Conservation (phyloP, 208 protist species). For the Sergeia podlipaevii region DNA sequence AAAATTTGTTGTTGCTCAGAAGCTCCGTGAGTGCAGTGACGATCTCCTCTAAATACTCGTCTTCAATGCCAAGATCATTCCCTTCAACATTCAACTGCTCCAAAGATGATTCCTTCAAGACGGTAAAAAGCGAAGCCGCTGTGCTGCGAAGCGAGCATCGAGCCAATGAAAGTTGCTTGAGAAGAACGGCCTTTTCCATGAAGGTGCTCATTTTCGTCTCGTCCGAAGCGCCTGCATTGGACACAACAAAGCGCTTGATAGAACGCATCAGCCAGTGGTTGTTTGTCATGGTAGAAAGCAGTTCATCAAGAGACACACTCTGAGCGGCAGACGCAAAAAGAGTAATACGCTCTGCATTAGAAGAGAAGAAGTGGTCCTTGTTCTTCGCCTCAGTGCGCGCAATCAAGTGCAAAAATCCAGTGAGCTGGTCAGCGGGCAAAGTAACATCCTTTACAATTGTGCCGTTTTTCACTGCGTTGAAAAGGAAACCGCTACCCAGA, state of each 20-base stretch:
- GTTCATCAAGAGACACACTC: conserved; percentile 8
- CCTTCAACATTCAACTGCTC: conserved; percentile 35
- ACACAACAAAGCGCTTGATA: background rate
- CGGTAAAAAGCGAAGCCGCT: conserved; percentile 11
- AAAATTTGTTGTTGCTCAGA: conserved; percentile 76
- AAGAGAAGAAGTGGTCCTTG: conserved; percentile 7
- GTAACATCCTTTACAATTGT: conserved; percentile 3
- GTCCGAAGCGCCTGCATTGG: too few species aligned
- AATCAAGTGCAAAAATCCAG: conserved; percentile 7
- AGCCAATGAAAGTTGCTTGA: background rate
- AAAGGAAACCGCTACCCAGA: conserved; percentile 5
- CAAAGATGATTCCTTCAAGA: conserved; percentile 16
- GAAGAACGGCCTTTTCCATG: background rate
- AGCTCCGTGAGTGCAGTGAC: conserved; percentile 31
- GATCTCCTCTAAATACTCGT: conserved; percentile 20
- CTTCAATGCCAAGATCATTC: conserved; percentile 46
- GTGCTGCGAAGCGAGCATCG: conserved; percentile 9
- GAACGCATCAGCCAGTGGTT: background rate
- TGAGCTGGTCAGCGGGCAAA: conserved; percentile 16
- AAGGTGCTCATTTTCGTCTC: too few species aligned
- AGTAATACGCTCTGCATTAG: background rate
- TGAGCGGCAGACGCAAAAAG: conserved; percentile 10
- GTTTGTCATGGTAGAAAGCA: background rate
- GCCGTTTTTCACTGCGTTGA: background rate
- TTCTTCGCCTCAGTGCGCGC: conserved; percentile 5